phyloP scores from a whole-genome alignment of 176 grass and related monocot species.

The Musa itinerans region DNA sequence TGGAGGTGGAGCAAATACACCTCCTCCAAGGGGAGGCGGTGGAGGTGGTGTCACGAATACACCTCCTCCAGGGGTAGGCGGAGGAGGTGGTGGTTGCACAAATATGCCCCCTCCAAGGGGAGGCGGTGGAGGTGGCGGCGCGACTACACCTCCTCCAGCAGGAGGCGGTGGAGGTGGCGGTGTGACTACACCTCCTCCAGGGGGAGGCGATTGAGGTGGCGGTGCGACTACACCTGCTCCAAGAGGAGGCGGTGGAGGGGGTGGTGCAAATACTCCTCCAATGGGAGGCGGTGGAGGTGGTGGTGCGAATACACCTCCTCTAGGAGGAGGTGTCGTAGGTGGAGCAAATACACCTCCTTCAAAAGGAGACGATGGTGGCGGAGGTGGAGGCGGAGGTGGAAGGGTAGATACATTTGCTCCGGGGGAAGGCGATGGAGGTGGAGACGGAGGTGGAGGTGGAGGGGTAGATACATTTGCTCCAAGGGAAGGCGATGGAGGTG shows the following conservation, averaged over 20 bases:
- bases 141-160: conserved; percentile 32
- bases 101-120: background rate
- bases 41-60: conserved; percentile 10
- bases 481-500: background rate
- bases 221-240: conserved; percentile 4
- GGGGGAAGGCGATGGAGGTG: background rate
- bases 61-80: background rate
- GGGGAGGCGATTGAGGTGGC: conserved; percentile 32
- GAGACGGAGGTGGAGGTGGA: conserved; percentile 3
- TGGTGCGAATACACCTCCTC: background rate
- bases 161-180: conserved; percentile 40
- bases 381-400: conserved; percentile 1
- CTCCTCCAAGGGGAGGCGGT: background rate
- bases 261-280: conserved; percentile 13
- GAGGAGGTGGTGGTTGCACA: conserved; percentile 20
- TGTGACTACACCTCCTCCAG: conserved; percentile 18
- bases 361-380: background rate
- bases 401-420: conserved; percentile 8
- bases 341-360: conserved; percentile 1
- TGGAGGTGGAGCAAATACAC: conserved; percentile 9
- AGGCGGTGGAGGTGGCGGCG: background rate
- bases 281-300: conserved; percentile 18
- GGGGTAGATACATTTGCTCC: background rate
- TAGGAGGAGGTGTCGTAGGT: background rate
- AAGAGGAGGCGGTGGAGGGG: background rate